Conservation (phyloP, 768 basidiomycete species). For the Russula virescens region DNA sequence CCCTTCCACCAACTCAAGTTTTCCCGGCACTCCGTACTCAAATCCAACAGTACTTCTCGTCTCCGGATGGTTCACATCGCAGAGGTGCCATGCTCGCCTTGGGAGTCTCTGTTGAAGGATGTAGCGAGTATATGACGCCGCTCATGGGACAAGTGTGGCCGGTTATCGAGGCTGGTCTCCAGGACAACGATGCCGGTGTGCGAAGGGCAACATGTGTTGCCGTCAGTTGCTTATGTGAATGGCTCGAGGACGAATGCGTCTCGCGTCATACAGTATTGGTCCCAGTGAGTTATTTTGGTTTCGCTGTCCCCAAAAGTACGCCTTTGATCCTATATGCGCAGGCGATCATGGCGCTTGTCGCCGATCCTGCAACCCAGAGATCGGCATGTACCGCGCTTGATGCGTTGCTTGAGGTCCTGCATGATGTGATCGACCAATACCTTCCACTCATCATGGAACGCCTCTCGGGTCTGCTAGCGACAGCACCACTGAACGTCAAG, state of each 20-base stretch:
- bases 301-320: not conserved
- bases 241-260: slow-evolving; percentile 91
- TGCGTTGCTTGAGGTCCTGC: slow-evolving; percentile 90
- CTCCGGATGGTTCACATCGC: slow-evolving; percentile 68
- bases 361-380: slow-evolving; percentile 80
- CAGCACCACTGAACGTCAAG: slow-evolving; percentile 82
- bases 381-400: slow-evolving; percentile 97
- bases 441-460: slow-evolving; percentile 92
- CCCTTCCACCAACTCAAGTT: slow-evolving; percentile 89
- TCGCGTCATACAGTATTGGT: slow-evolving; percentile 77
- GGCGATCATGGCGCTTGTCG: slow-evolving; percentile 88
- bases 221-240: slow-evolving; percentile 94
- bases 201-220: slow-evolving; percentile 95
- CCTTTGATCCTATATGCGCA: slow-evolving; percentile 28
- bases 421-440: slow-evolving; percentile 87
- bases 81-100: slow-evolving; percentile 94
- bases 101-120: slow-evolving; percentile 94
- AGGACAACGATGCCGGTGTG: slow-evolving; percentile 77
- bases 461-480: slow-evolving; percentile 79
- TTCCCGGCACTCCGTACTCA: slow-evolving; percentile 86
- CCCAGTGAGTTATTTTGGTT: slow-evolving; percentile 51
- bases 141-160: slow-evolving; percentile 92
- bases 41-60: slow-evolving; percentile 80
- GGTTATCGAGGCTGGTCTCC: slow-evolving; percentile 81
- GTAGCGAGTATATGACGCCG: slow-evolving; percentile 96